A percentile compares a stretch with the other conserved stretches of the same genome.
Conservation (phyloP, 345 rosid genomes). For the Isatis tinctoria region DNA sequence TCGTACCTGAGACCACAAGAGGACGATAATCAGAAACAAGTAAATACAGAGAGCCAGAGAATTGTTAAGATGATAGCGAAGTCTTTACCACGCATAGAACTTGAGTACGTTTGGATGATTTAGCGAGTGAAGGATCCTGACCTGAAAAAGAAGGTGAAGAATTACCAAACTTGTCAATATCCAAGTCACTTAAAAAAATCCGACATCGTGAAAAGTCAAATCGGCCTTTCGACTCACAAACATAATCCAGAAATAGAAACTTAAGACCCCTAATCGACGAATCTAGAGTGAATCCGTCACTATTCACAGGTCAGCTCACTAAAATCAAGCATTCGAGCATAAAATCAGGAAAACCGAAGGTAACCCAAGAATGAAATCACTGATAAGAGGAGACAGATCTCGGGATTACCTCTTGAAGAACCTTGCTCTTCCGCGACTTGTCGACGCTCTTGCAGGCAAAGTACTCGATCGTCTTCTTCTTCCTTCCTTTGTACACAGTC, state of each 20-base stretch:
- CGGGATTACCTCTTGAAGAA: conserved; percentile 83
- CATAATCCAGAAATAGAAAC: conserved; percentile 23
- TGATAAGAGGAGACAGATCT: neutral
- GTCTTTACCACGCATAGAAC: conserved; percentile 76
- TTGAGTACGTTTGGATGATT: conserved; percentile 77
- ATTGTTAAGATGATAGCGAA: neutral
- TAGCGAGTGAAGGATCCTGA: conserved; percentile 80
- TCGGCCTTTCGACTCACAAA: neutral
- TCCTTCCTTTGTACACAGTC: conserved; percentile 95
- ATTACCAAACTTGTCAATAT: neutral
- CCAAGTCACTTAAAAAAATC: neutral
- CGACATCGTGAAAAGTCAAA: neutral
- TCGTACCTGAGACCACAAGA: conserved; percentile 59
- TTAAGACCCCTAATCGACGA: neutral
- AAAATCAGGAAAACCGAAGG: neutral
- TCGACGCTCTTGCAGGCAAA: conserved; percentile 94
- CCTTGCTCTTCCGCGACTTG: conserved; percentile 82
- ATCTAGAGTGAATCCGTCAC: conserved; percentile 6
- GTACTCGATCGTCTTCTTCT: conserved; percentile 97
- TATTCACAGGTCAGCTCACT: neutral
- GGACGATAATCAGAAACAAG: neutral
- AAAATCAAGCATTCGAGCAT: neutral
- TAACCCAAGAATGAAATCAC: neutral
- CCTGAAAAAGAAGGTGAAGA: conserved; percentile 45
- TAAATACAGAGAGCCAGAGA: neutral